Conservation (phyloP, 257 asterid species). For the Leptodermis oblonga region DNA sequence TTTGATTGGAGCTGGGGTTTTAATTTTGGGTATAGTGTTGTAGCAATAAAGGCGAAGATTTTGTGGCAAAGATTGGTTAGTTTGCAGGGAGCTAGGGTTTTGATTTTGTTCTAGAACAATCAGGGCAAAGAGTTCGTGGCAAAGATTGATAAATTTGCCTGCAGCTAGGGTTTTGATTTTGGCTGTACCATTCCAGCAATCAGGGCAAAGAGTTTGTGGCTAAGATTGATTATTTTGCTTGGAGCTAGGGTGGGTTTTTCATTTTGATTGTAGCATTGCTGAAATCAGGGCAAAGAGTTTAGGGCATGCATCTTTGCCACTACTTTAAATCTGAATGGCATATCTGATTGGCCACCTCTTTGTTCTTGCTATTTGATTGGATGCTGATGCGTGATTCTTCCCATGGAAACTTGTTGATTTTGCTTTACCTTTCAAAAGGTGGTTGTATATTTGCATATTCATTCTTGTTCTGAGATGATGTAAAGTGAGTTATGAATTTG, state of each 20-base stretch:
- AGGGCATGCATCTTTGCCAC: background rate
- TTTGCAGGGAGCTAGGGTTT: no score
- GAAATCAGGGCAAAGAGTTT: background rate
- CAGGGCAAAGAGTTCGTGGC: no score
- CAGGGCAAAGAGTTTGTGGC: no score
- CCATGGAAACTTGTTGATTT: background rate
- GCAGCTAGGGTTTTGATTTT: no score
- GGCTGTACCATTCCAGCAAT: no score
- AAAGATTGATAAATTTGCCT: no score
- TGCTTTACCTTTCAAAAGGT: background rate
- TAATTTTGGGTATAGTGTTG: no score
- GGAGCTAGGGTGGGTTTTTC: background rate
- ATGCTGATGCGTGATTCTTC: background rate
- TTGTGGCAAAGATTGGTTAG: no score
- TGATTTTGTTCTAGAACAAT: no score
- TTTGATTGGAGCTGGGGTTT: background rate
- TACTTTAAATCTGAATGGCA: background rate
- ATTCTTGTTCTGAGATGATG: conserved; percentile 5
- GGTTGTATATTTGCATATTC: background rate
- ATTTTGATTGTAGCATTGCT: background rate
- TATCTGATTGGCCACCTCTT: background rate
- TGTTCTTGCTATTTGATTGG: conserved; percentile 3
- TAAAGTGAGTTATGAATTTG: background rate
- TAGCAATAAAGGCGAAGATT: no score
- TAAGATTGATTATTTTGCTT: conserved; percentile 2